Base-by-base conservation (phyloP, 495 filamentous ascomycete species). In the Penicillium psychrofluorescens region DNA sequence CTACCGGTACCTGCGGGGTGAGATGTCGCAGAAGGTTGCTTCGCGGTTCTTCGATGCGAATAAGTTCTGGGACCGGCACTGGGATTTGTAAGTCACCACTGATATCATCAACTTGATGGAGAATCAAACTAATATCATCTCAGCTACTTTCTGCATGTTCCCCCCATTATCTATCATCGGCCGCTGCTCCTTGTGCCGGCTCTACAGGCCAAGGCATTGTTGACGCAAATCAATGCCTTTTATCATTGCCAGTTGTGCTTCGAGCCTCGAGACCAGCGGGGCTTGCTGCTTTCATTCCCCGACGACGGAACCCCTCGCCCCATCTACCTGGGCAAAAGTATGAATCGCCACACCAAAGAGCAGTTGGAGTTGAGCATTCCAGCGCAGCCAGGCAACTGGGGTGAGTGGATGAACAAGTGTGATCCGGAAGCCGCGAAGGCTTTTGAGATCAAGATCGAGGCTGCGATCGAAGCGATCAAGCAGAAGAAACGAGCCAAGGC, bases 71-170 rank as follows among this genome's bases (percentile, higher is more conserved):
- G 50, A 73, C 2, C 70, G 77, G 2, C 45, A 62, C 32, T 95
- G 87, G 88, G 82, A 88, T 45, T 49, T 92, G 87, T 94, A 68
- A 77, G 83, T 78, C 22, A 31, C 11, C 11, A 33, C 29, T 40
- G 38, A 22, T 22, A 45, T 9, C 13, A 9, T 37, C 36, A 6
- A 6, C 22, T 22, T 22, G 22, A 22, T 22, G 22, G 22, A 4
- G 2, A 22, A 4, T 4, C 22, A 22, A 22, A 22, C 22, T 22
- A 4, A 22, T 22, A 22, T 6, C 4, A 6, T 22, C 2, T 22
- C 22, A 90, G 87, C 34, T 89, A 84, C 64, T 88, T 84, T 52
- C 59, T 89, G 36, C 67, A 77, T 45, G 66, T 79, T 15, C 77
- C 79, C 0, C 37, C 48, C 11, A 51, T 62, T 6, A 41, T 59